Percentiles rank a stretch among this genome's conserved stretches.
Evolutionary conservation across 2,329 filamentous ascomycete species (phyloP).

Genomic region (Colletotrichum limetticola): DNA sequence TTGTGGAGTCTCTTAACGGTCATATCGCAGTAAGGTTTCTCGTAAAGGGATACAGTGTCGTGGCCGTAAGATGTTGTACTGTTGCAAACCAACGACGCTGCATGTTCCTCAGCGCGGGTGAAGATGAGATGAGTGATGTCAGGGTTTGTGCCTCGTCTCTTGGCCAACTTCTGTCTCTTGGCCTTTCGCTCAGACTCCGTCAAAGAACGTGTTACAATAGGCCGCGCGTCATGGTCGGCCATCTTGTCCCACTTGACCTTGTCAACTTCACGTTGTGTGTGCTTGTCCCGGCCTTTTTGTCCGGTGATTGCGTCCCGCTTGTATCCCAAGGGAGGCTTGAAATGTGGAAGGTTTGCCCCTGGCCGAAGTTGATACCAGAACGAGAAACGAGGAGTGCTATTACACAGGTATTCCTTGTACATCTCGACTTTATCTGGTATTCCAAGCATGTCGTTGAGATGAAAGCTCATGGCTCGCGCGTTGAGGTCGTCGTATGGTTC

Average conservation of each 20-base stretch:
- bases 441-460: slow-evolving; percentile 36
- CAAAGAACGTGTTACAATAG: not conserved
- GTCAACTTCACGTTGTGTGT: slow-evolving; percentile 34
- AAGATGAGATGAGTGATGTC: slow-evolving; percentile 36
- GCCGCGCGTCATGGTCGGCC: not conserved
- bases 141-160: slow-evolving; percentile 5
- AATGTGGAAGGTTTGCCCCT: slow-evolving; percentile 40
- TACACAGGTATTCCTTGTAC: slow-evolving; percentile 36
- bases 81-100: slow-evolving; percentile 44
- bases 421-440: slow-evolving; percentile 30
- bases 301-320: slow-evolving; percentile 23
- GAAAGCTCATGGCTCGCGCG: slow-evolving; percentile 36
- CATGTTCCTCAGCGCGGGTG: slow-evolving; percentile 39
- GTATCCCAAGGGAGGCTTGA: slow-evolving; percentile 40
- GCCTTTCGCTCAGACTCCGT: not conserved
- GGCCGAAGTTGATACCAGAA: slow-evolving; percentile 35
- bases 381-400: slow-evolving; percentile 38
- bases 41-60: slow-evolving; percentile 44
- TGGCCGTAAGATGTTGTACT: slow-evolving; percentile 42
- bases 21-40: slow-evolving; percentile 48
- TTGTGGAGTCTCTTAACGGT: slow-evolving; percentile 39
- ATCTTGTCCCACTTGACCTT: slow-evolving; percentile 27
- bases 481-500: slow-evolving; percentile 37
- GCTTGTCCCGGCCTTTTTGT: slow-evolving; percentile 27
- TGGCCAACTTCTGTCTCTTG: not conserved